Conservation (phyloP, 2,329 filamentous ascomycete genomes). For the Penicillium sp. region DNA sequence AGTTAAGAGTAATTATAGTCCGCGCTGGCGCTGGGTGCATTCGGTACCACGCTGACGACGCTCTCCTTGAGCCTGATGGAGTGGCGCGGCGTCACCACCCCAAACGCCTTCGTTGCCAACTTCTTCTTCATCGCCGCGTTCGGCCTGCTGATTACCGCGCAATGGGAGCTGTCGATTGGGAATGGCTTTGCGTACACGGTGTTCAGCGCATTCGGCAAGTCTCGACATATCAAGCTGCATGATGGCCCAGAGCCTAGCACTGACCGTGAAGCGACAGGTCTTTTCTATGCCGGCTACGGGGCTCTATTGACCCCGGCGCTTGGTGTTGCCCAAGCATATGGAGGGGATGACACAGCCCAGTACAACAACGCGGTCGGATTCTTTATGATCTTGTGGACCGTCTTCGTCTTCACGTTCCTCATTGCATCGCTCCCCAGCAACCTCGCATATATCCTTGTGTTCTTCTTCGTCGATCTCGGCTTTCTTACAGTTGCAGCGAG, state of each 20-base stretch:
- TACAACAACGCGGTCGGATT: slow-evolving; percentile 53
- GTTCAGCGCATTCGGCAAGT: slow-evolving; percentile 52
- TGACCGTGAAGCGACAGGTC: slow-evolving; percentile 24
- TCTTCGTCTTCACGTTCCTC: slow-evolving; percentile 48
- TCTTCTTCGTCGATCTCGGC: slow-evolving; percentile 47
- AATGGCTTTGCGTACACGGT: slow-evolving; percentile 56
- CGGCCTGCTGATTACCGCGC: slow-evolving; percentile 54
- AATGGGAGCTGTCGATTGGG: slow-evolving; percentile 55
- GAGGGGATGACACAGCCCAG: slow-evolving; percentile 37
- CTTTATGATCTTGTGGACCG: slow-evolving; percentile 50
- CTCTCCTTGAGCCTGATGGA: slow-evolving; percentile 56
- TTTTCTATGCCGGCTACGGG: slow-evolving; percentile 53
- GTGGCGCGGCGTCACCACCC: slow-evolving; percentile 51
- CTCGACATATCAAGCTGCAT: neutral
- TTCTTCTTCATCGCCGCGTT: slow-evolving; percentile 55
- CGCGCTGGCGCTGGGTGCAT: slow-evolving; percentile 52
- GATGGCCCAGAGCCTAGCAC: neutral
- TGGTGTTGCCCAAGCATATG: slow-evolving; percentile 47
- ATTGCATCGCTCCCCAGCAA: slow-evolving; percentile 48
- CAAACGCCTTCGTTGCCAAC: slow-evolving; percentile 54
- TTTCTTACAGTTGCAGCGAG: slow-evolving; percentile 46
- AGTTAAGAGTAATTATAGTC: slow-evolving; percentile 33
- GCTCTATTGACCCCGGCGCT: slow-evolving; percentile 50
- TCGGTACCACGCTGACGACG: slow-evolving; percentile 55
- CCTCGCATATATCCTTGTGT: slow-evolving; percentile 50